phyloP scores from a whole-genome alignment of 306 rosid genomes.

The Inga laurina region DNA sequence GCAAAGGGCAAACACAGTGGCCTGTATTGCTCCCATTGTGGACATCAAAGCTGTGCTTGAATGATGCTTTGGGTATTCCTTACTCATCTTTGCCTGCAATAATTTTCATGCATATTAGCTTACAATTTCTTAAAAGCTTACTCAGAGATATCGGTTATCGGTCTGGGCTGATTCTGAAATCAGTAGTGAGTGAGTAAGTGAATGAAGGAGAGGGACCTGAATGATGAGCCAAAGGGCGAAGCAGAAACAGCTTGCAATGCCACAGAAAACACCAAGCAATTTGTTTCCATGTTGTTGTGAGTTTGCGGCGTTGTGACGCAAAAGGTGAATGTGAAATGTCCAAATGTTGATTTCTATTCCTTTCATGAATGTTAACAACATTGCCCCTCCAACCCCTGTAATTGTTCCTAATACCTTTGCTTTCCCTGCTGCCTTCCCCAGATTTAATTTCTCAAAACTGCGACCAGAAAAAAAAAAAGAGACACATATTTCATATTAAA shows the following conservation, averaged over 20 bases:
- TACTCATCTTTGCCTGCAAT: slow-evolving; percentile 55
- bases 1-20: slow-evolving; percentile 47
- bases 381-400: slow-evolving; percentile 47
- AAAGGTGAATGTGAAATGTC: slow-evolving; percentile 39
- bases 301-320: slow-evolving; percentile 26
- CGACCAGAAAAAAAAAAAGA: neutral
- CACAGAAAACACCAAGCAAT: slow-evolving; percentile 43
- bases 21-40: slow-evolving; percentile 62
- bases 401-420: slow-evolving; percentile 45
- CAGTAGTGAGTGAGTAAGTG: neutral
- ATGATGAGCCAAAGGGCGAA: slow-evolving; percentile 49
- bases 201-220: slow-evolving; percentile 33
- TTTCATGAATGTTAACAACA: slow-evolving; percentile 43
- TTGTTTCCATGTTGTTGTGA: slow-evolving; percentile 29
- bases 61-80: slow-evolving; percentile 44
- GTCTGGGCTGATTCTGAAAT: neutral
- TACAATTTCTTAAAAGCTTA: neutral
- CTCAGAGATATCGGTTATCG: neutral
- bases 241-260: slow-evolving; percentile 40
- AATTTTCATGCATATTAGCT: neutral
- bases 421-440: slow-evolving; percentile 29
- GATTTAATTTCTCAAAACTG: slow-evolving; percentile 34
- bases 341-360: slow-evolving; percentile 41
- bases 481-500: too few relatives aligned
- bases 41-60: slow-evolving; percentile 75